Base-by-base conservation (phyloP, 257 asterid genomes). In the Solanum sitiens region DNA sequence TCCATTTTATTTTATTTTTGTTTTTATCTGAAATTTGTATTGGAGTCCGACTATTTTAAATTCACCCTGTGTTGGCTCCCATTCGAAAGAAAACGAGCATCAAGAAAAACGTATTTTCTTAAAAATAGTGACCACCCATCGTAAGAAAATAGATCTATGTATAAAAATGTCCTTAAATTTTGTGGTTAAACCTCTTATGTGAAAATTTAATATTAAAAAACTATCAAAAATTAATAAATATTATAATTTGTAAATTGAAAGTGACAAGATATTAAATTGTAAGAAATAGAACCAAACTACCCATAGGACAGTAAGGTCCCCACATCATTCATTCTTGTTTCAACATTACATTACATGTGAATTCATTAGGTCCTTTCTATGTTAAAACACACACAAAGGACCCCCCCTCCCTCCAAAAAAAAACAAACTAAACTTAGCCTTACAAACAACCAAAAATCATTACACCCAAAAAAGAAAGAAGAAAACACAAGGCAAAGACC, bases 401-500 rank as follows among this genome's bases (percentile, higher is more conserved):
- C 8, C 44, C 85, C 74, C 44, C 42, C 35, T 4, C 35, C 35
- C 35, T 4, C 35, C 35, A 2, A 2, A 33, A 3, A 33, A 3
- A 33, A 3, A 33, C 35, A 33, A 3, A 61, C 85, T 86, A 20
- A 89, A 84, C 61, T 75, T 79, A 12, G 42, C 74, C 71, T 74
- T 71, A 76, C 85, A 87, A 77, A 45, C 89, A 18, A 59, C 85
- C 53, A 89, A 83, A 83, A 23, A 4, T 39, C 35, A 74, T 42
- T 76, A 76, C 61, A n/a, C 80, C 6, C 80, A 4, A 73, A 33
- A 21, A 6, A 11, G 13, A 61, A 61, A 61, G 27, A n/a, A 6
- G 27, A 3, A 75, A 12, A 12, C 84, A 77, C 63, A 42, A 42
- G 84, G 61, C 44, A 86, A 72, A 86, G 89, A 90, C 98, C 98